Percentiles rank a stretch among this genome's conserved stretches.
phyloP scores from a whole-genome alignment of 352 stramenopile genomes.

The Saprolegnia parasitica region DNA sequence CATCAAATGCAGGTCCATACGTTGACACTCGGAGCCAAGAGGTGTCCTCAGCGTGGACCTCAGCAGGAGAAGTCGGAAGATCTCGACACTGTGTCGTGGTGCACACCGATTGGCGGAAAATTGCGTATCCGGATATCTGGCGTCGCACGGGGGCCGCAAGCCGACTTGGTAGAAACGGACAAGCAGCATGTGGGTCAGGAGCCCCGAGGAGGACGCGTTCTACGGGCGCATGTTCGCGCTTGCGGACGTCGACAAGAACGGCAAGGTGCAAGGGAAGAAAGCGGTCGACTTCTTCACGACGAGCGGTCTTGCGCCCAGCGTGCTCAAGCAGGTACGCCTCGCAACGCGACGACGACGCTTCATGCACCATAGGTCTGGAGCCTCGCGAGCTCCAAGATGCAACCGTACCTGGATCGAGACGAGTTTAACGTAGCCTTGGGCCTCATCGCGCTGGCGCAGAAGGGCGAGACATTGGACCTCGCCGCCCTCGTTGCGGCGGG shows the following conservation, averaged over 20 bases:
- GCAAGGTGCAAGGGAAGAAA: constrained; percentile 24
- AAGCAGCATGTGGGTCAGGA: constrained; percentile 19
- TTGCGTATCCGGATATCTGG: too few relatives aligned
- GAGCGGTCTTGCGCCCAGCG: constrained; percentile 9
- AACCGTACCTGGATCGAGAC: constrained; percentile 26
- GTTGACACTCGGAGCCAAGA: neutral
- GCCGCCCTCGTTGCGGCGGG: neutral
- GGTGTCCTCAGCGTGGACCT: too few relatives aligned
- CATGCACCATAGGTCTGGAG: constrained; percentile 18
- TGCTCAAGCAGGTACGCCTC: constrained; percentile 26
- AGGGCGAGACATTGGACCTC: constrained; percentile 17
- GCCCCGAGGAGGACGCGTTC: constrained; percentile 16
- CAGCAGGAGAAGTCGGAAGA: too few relatives aligned
- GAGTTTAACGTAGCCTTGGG: constrained; percentile 25
- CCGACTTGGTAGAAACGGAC: too few relatives aligned
- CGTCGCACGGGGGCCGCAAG: too few relatives aligned
- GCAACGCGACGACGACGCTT: neutral
- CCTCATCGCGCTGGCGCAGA: constrained; percentile 21
- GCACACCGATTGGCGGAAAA: too few relatives aligned
- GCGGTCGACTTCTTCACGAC: constrained; percentile 27
- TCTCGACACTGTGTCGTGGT: too few relatives aligned
- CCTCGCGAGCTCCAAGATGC: constrained; percentile 26
- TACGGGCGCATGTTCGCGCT: constrained; percentile 23
- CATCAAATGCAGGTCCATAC: too few relatives aligned
- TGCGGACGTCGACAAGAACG: constrained; percentile 24